These are phyloP conservation scores for Coemansia sp. DNA, from an alignment of 192 early-diverging fungal genomes.

Conservation along the genomic window DNA sequence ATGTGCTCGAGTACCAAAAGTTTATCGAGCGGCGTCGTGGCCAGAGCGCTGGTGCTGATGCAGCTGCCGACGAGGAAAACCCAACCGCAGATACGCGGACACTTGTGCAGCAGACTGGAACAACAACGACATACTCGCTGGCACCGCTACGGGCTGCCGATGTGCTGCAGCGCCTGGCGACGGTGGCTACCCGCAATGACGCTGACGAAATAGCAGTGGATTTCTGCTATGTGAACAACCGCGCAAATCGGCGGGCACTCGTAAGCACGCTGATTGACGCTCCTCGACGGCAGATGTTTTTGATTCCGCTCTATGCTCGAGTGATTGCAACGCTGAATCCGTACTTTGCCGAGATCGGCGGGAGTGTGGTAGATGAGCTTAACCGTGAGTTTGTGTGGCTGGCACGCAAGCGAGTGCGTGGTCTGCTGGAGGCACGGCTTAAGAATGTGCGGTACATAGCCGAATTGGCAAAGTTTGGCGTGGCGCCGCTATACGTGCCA, in stretches of 20 bases:
- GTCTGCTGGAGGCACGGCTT: conserved; percentile 36
- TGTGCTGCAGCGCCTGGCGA: conserved; percentile 71
- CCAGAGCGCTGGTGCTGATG: conserved; percentile 7
- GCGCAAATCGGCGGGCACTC: conserved; percentile 70
- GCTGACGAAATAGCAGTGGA: conserved; percentile 89
- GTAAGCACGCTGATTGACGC: conserved; percentile 75
- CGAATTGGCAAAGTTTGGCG: conserved; percentile 91
- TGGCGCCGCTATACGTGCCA: conserved; percentile 74
- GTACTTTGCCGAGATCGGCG: conserved; percentile 85
- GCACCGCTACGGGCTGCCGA: conserved; percentile 59
- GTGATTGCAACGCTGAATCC: conserved; percentile 82
- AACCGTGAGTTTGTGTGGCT: conserved; percentile 59
- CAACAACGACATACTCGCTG: conserved; percentile 14
- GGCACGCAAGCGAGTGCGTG: conserved; percentile 62
- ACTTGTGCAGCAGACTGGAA: conserved; percentile 23
- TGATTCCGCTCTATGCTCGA: conserved; percentile 89
- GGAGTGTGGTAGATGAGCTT: conserved; percentile 62
- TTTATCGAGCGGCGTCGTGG: conserved; percentile 30
- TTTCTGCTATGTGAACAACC: conserved; percentile 90
- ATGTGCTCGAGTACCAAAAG: conserved; percentile 44
- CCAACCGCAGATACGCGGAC: conserved; percentile 26
- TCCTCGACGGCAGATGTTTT: conserved; percentile 74
- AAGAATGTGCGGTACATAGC: conserved; percentile 81
- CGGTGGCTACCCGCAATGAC: conserved; percentile 73
- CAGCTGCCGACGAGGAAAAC: background rate